Evolutionary conservation across 1,284 basidiomycete species (phyloP).

Genomic region (Mycosarcoma maydis): DNA sequence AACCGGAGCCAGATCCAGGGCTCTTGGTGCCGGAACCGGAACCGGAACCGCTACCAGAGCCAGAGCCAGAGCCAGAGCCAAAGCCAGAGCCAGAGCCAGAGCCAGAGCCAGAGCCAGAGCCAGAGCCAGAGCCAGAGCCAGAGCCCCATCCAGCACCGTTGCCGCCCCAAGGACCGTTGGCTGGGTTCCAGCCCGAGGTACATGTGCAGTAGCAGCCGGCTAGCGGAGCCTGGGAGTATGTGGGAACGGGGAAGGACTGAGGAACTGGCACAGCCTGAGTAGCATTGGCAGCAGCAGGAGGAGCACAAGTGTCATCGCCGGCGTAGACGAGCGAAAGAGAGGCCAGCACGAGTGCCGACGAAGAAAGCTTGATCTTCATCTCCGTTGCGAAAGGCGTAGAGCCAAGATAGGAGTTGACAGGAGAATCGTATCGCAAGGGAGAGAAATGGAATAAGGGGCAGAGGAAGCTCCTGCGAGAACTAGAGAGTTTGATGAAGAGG

Average conservation of each 20-base stretch:
- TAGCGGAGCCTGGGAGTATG: conserved; percentile 33
- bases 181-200: conserved; percentile 17
- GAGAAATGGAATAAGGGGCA: too few species aligned
- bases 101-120: conserved; percentile 11
- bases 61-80: conserved; percentile 11
- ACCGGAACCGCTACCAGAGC: conserved; percentile 2
- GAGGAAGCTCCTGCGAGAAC: not conserved
- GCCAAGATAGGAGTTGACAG: too few species aligned
- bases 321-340: conserved; percentile 24
- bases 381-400: too few species aligned
- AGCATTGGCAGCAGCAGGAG: conserved; percentile 15
- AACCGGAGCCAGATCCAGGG: conserved; percentile 8
- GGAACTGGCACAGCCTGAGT: conserved; percentile 22
- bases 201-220: conserved; percentile 39
- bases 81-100: conserved; percentile 11
- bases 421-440: too few species aligned
- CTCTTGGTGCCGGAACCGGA: not conserved
- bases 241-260: conserved; percentile 33
- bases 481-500: not conserved
- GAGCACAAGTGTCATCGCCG: conserved; percentile 20
- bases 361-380: conserved; percentile 42
- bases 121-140: conserved; percentile 8
- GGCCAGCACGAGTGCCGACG: conserved; percentile 24
- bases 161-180: conserved; percentile 11
- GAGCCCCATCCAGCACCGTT: conserved; percentile 6